Conservation (phyloP, 148 eudicot genomes). For the Chenopodium suecicum region DNA sequence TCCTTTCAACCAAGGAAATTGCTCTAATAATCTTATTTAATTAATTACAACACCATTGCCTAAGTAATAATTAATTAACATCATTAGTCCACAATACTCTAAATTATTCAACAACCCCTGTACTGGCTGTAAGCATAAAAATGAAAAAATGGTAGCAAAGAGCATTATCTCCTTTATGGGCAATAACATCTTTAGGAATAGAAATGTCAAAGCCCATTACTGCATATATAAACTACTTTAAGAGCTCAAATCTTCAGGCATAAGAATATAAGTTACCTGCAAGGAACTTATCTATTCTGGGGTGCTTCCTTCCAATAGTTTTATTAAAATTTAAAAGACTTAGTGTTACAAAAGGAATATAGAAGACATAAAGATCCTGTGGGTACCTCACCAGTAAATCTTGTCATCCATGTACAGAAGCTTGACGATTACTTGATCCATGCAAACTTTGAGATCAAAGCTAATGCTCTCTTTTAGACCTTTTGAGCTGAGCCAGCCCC, state of each 20-base stretch:
- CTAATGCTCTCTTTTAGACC: neutral
- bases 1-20: no score
- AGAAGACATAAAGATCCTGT: neutral
- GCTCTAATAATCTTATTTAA: no score
- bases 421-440: neutral
- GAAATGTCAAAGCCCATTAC: neutral
- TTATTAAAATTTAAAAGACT: neutral
- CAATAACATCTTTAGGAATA: neutral
- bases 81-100: no score
- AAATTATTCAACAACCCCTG: no score
- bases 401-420: neutral
- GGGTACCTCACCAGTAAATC: neutral
- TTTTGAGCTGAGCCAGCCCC: neutral
- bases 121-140: no score
- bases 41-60: no score
- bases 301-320: neutral
- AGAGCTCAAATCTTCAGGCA: neutral
- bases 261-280: neutral
- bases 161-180: neutral
- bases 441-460: neutral
- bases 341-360: neutral
- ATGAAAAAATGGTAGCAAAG: neutral
- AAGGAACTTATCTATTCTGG: neutral
- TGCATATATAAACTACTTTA: neutral
- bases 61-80: no score